A percentile compares a stretch with the other conserved stretches of the same genome.
Evolutionary conservation across 2,329 filamentous ascomycete species (phyloP).

Genomic region (Drechmeria coniospora): DNA sequence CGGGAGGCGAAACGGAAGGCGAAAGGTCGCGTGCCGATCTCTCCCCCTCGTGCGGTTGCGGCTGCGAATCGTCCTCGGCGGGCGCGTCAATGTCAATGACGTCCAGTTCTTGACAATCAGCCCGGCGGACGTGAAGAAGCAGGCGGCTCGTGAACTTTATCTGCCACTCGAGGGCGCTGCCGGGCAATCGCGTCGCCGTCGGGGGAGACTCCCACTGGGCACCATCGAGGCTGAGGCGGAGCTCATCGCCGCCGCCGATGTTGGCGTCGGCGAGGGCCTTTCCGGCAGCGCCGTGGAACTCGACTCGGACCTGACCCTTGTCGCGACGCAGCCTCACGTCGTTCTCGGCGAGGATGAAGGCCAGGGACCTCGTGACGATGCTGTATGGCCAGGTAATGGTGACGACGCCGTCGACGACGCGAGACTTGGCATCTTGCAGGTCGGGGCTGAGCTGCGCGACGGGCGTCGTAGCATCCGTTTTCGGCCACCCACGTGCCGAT

Average conservation of each 20-base stretch:
- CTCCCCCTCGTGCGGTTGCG: not conserved
- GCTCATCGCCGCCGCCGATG: slow-evolving; percentile 63
- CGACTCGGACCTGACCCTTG: slow-evolving; percentile 67
- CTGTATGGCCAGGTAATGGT: slow-evolving; percentile 90
- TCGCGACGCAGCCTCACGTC: slow-evolving; percentile 66
- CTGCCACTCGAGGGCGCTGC: slow-evolving; percentile 41
- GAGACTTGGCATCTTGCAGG: slow-evolving; percentile 22
- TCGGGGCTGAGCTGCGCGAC: slow-evolving; percentile 41
- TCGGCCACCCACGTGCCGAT: slow-evolving; percentile 9
- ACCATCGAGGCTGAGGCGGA: slow-evolving; percentile 54
- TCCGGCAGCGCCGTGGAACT: slow-evolving; percentile 57
- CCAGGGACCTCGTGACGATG: slow-evolving; percentile 54
- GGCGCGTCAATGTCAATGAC: slow-evolving; percentile 34
- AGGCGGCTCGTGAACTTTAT: slow-evolving; percentile 37
- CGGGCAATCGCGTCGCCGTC: slow-evolving; percentile 29
- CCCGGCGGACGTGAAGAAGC: slow-evolving; percentile 24
- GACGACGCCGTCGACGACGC: slow-evolving; percentile 52
- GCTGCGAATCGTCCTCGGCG: slow-evolving; percentile 6
- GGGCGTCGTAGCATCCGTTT: slow-evolving; percentile 23
- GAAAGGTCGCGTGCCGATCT: not conserved
- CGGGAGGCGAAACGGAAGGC: no score
- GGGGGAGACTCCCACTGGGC: slow-evolving; percentile 47
- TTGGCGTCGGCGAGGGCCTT: slow-evolving; percentile 49
- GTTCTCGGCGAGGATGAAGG: slow-evolving; percentile 69
- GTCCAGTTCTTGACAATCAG: slow-evolving; percentile 30